Percentiles rank a stretch among this genome's conserved stretches.
These are phyloP conservation scores for Ascochyta lentis DNA, from an alignment of 2,329 filamentous ascomycete species.

Conservation along the genomic window DNA sequence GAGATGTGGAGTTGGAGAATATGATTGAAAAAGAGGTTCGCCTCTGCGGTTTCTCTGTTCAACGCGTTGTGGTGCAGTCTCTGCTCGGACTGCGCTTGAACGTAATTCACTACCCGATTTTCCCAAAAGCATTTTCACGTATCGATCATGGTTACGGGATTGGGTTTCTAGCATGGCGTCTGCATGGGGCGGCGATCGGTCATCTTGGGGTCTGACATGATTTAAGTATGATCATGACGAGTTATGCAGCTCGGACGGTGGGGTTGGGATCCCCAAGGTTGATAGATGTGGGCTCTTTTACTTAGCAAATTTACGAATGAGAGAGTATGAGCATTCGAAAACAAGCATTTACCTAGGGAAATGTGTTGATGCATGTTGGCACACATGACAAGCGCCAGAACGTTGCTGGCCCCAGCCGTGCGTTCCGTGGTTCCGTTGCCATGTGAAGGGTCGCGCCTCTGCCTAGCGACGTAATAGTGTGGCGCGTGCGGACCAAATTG, in stretches of 20 bases:
- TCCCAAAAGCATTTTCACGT: conserved; percentile 37
- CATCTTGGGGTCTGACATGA: conserved; percentile 39
- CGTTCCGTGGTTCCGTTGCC: conserved; percentile 9
- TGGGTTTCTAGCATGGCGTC: conserved; percentile 48
- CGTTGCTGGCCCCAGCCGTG: conserved; percentile 9
- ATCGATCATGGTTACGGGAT: conserved; percentile 38
- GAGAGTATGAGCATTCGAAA: conserved; percentile 5
- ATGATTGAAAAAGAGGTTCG: conserved; percentile 5
- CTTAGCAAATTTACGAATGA: conserved; percentile 36
- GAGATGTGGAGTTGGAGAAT: not conserved
- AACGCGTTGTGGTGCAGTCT: conserved; percentile 5
- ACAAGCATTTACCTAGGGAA: no score
- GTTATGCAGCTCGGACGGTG: conserved; percentile 31
- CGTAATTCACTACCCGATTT: conserved; percentile 32
- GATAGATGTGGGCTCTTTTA: conserved; percentile 38
- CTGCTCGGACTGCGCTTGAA: conserved; percentile 20
- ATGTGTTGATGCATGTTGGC: no score
- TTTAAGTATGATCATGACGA: conserved; percentile 32
- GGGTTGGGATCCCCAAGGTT: conserved; percentile 28
- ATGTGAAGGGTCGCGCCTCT: conserved; percentile 11
- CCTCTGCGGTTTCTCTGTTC: conserved; percentile 13
- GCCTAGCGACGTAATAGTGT: conserved; percentile 16
- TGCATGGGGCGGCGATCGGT: conserved; percentile 47
- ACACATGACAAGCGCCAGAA: not conserved
- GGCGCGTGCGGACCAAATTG: not conserved